A percentile compares a stretch with the other conserved stretches of the same genome.
phyloP scores from a whole-genome alignment of 1,284 basidiomycete genomes.

The Microbotryum intermedium region DNA sequence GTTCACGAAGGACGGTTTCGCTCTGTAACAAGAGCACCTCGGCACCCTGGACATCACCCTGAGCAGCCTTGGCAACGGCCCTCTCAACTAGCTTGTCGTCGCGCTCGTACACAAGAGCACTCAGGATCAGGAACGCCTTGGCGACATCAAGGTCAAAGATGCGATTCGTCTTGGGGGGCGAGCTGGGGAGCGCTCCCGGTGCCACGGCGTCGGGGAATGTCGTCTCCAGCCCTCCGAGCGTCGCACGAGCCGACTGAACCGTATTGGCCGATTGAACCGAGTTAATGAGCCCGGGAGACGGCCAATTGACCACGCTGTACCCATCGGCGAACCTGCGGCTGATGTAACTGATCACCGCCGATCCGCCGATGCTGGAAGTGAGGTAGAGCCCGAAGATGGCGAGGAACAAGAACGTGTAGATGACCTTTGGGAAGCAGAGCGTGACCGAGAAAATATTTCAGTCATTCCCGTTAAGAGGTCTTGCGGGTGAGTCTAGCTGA shows the following conservation, averaged over 20 bases:
- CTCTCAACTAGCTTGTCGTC: constrained; percentile 7
- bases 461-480: too few species aligned
- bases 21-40: background rate
- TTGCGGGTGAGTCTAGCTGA: too few species aligned
- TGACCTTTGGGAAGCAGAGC: too few species aligned
- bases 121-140: constrained; percentile 3
- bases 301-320: constrained; percentile 13
- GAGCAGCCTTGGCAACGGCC: constrained; percentile 1
- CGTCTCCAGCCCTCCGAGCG: constrained; percentile 5
- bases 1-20: constrained; percentile 4
- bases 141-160: constrained; percentile 10
- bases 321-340: constrained; percentile 2
- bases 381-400: constrained; percentile 4
- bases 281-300: background rate
- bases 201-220: background rate
- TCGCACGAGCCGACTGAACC: background rate
- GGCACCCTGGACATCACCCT: constrained; percentile 1
- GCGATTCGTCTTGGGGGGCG: background rate
- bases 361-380: background rate
- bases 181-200: constrained; percentile 8
- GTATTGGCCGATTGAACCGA: background rate
- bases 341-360: constrained; percentile 1
- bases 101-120: constrained; percentile 7
- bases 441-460: too few species aligned
- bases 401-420: background rate